Evolutionary conservation across 805 yeast species (phyloP).

Genomic region (Blastobotrys robertii): DNA sequence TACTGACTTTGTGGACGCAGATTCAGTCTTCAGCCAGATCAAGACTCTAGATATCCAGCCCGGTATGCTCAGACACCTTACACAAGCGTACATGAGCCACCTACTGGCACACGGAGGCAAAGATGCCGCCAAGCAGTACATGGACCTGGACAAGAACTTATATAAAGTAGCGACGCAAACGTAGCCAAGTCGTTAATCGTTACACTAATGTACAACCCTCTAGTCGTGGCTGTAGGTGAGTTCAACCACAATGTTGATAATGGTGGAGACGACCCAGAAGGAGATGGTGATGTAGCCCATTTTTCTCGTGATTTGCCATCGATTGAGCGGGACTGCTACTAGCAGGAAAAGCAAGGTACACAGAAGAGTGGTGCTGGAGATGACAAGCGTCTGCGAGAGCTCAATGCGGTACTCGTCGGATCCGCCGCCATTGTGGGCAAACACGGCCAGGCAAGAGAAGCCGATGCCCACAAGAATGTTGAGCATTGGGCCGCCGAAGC

Average conservation of each 20-base stretch:
- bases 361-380: conserved; percentile 35
- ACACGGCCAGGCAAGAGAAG: conserved; percentile 49
- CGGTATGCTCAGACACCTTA: neutral
- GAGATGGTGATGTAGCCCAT: conserved; percentile 33
- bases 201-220: neutral
- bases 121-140: conserved; percentile 6
- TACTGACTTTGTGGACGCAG: neutral
- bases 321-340: conserved; percentile 32
- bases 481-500: conserved; percentile 86
- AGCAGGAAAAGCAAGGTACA: conserved; percentile 31
- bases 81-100: conserved; percentile 21
- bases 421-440: conserved; percentile 16
- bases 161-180: conserved; percentile 2
- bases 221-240: neutral
- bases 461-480: conserved; percentile 77
- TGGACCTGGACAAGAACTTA: conserved; percentile 5
- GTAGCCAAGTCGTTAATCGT: neutral
- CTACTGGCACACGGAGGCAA: conserved; percentile 4
- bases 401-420: conserved; percentile 21
- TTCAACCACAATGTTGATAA: conserved; percentile 18
- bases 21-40: too few species aligned
- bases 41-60: too few species aligned
- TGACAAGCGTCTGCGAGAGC: conserved; percentile 31
- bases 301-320: conserved; percentile 33
- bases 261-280: conserved; percentile 35